Conservation (phyloP, 345 rosid species). For the Hibiscus trionum region DNA sequence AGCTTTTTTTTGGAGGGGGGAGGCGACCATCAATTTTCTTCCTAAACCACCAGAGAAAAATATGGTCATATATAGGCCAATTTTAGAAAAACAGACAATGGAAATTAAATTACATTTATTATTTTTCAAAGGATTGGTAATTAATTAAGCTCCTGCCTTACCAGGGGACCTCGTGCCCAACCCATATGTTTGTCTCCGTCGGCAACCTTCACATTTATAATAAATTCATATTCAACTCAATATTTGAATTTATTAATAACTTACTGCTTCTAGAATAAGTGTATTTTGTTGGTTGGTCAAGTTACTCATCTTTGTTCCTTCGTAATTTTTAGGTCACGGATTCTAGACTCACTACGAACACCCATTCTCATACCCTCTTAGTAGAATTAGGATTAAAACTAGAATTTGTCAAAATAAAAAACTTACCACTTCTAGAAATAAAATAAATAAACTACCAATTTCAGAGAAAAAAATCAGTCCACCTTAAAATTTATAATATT, state of each 20-base stretch:
- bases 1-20: too few species aligned
- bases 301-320: too few species aligned
- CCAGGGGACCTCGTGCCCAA: not conserved
- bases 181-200: not conserved
- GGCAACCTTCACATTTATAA: not conserved
- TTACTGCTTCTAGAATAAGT: not conserved
- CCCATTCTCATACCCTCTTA: too few species aligned
- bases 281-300: too few species aligned
- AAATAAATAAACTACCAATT: too few species aligned
- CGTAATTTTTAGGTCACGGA: too few species aligned
- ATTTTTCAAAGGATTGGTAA: not conserved
- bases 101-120: not conserved
- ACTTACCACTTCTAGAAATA: not conserved
- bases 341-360: too few species aligned
- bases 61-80: not conserved
- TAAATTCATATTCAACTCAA: not conserved
- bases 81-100: not conserved
- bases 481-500: too few species aligned
- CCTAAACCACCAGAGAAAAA: not conserved
- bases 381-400: too few species aligned
- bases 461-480: not conserved
- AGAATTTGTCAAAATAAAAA: too few species aligned
- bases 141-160: not conserved
- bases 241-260: not conserved
- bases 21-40: not conserved